Conservation (phyloP, 192 early-diverging fungal genomes). For the Coemansia sp. region DNA sequence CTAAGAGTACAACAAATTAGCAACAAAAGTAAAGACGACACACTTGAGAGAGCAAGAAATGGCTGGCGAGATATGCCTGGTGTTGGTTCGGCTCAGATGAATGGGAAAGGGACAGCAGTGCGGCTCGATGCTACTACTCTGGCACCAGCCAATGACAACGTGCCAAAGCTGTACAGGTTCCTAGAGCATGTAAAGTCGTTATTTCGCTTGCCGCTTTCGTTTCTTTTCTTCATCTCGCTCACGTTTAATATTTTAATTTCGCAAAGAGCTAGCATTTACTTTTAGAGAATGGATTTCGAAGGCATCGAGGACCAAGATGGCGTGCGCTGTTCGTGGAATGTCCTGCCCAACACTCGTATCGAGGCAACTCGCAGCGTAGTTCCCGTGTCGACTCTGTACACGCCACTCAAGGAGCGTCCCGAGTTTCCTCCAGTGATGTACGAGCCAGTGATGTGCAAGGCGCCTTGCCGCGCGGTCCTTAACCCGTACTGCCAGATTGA, state of each 20-base stretch:
- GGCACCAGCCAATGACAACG: slow-evolving; percentile 13
- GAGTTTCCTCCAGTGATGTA: slow-evolving; percentile 85
- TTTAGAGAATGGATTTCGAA: slow-evolving; percentile 71
- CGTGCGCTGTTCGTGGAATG: slow-evolving; percentile 97
- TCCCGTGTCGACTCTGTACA: slow-evolving; percentile 91
- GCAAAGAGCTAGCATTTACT: background rate
- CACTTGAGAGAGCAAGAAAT: background rate
- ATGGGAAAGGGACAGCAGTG: no score
- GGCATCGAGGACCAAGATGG: slow-evolving; percentile 93
- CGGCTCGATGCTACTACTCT: background rate
- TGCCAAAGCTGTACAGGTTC: slow-evolving; percentile 17
- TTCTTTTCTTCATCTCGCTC: slow-evolving; percentile 6
- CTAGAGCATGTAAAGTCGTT: background rate
- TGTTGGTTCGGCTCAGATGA: background rate
- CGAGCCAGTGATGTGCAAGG: slow-evolving; percentile 97
- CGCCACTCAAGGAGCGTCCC: slow-evolving; percentile 89
- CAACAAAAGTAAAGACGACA: background rate
- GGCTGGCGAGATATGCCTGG: background rate
- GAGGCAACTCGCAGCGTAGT: slow-evolving; percentile 96
- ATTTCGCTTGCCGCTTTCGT: background rate
- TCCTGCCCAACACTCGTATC: slow-evolving; percentile 87
- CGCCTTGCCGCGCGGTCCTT: slow-evolving; percentile 91
- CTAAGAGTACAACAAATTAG: background rate
- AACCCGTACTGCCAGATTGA: slow-evolving; percentile 99
- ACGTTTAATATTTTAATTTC: background rate